phyloP scores from a whole-genome alignment of 2,329 filamentous ascomycete species.

The Lachnellula arida region DNA sequence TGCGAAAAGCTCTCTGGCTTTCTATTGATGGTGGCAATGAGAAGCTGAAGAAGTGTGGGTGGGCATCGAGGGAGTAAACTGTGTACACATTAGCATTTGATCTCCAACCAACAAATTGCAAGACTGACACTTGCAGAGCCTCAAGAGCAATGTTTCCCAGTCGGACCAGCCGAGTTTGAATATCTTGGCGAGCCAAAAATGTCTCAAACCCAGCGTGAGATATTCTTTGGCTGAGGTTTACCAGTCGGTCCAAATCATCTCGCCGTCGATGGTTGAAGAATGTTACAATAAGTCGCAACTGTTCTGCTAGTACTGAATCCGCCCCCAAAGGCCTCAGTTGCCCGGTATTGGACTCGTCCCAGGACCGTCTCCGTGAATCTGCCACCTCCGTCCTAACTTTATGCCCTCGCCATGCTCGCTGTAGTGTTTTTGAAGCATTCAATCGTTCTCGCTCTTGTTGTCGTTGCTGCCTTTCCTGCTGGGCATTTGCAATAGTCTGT shows the following conservation, averaged over 20 bases:
- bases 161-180: slow-evolving; percentile 20
- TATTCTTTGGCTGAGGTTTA: slow-evolving; percentile 34
- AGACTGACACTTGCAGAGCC: slow-evolving; percentile 26
- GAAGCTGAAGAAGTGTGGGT: slow-evolving; percentile 20
- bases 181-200: slow-evolving; percentile 28
- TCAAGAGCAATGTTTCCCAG: slow-evolving; percentile 23
- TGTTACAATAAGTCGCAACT: slow-evolving; percentile 45
- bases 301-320: slow-evolving; percentile 36
- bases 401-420: slow-evolving; percentile 79
- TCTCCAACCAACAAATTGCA: background rate
- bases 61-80: slow-evolving; percentile 19
- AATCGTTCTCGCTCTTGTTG: slow-evolving; percentile 76
- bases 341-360: slow-evolving; percentile 55
- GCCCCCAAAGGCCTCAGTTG: slow-evolving; percentile 16
- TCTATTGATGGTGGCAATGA: slow-evolving; percentile 21
- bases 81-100: slow-evolving; percentile 11
- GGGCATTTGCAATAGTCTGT: slow-evolving; percentile 76
- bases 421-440: slow-evolving; percentile 68
- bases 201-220: slow-evolving; percentile 31
- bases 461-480: slow-evolving; percentile 76
- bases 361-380: slow-evolving; percentile 51
- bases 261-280: slow-evolving; percentile 42
- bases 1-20: slow-evolving; percentile 18
- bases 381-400: slow-evolving; percentile 54
- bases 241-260: slow-evolving; percentile 47